Percentiles rank a stretch among this genome's conserved stretches.
phyloP scores from a whole-genome alignment of 371 early-diverging fungal species.

The Mortierella polycephala region DNA sequence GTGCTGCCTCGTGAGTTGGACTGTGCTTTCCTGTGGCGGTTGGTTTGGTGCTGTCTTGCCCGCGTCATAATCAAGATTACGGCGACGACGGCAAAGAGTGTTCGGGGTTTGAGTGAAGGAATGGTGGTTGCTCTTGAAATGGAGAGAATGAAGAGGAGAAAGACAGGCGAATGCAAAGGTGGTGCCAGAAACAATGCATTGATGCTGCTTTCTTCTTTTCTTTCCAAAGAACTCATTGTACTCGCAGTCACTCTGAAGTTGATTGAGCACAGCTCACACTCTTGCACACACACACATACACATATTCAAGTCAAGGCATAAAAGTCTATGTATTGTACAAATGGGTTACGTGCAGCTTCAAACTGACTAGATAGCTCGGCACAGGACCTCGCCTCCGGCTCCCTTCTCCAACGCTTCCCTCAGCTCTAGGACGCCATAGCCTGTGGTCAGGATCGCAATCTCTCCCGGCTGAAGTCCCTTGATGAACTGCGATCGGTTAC shows the following conservation, averaged over 20 bases:
- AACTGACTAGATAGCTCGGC: slow-evolving; percentile 65
- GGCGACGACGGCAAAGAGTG: slow-evolving; percentile 41
- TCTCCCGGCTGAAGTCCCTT: slow-evolving; percentile 91
- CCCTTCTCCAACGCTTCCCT: slow-evolving; percentile 89
- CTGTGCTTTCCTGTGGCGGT: slow-evolving; percentile 15
- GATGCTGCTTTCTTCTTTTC: too few species aligned
- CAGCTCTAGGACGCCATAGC: slow-evolving; percentile 90
- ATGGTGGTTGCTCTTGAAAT: slow-evolving; percentile 26
- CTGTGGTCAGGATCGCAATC: slow-evolving; percentile 89
- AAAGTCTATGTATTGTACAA: too few species aligned
- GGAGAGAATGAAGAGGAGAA: slow-evolving; percentile 1
- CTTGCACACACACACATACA: too few species aligned
- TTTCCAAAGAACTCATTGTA: too few species aligned
- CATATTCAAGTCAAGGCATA: too few species aligned
- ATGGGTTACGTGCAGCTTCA: too few species aligned
- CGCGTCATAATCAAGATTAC: slow-evolving; percentile 51
- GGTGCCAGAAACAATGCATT: too few species aligned
- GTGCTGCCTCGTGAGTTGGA: slow-evolving; percentile 1
- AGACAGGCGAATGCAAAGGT: neutral
- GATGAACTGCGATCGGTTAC: slow-evolving; percentile 77
- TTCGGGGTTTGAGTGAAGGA: slow-evolving; percentile 40
- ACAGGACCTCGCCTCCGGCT: slow-evolving; percentile 91
- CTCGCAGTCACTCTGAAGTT: too few species aligned
- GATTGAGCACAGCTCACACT: too few species aligned
- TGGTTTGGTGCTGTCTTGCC: slow-evolving; percentile 28